Evolutionary conservation across 768 basidiomycete genomes (phyloP), one percentile per base, ranked within the genome.

Genomic region (Porphyrellus cyaneotinctus): DNA sequence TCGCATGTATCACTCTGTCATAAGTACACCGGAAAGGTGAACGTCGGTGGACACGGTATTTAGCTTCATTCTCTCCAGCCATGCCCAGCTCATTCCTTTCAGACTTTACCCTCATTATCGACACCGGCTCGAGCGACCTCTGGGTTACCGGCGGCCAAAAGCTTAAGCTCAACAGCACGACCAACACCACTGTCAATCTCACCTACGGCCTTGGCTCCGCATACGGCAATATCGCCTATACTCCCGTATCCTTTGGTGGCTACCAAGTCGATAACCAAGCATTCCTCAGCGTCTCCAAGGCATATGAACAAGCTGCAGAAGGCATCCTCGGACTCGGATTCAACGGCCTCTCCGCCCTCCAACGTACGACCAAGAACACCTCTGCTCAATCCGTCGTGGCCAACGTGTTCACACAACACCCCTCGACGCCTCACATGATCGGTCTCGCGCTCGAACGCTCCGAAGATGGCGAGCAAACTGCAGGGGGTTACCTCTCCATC

Each of bases 391-490:
- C 78, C 0, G 65, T 75, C 24, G 65, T 79, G 42, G 59, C 64
- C 13, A 78, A 74, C 58, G 62, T 78, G 30, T 77, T 74, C 50
- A 58, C 57, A 0, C 70, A 73, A 52, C 60, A 72, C 46, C 60
- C 72, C 1, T 49, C 57, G 11, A 53, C 64, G 0, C 70, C 75
- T 6, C 73, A 70, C 28, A 69, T 76, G n/a, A 62, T 79, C 54
- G 72, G 72, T 6, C 56, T 79, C 28, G 70, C 76, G 15, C 68
- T 79, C 15, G 66, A 74, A 7, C 72, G 77, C 5, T 67, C 76
- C 2, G 64, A 67, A 1, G 71, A 77, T 43, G 59, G 74, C 15
- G 72, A 74, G 31, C 59, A 71, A n/a, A 74, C 70, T 1, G 64
- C 66, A 11, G 76, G 74, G 38, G 77, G 77, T 0, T 67, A 68